Base-by-base conservation (phyloP, 495 filamentous ascomycete genomes). In the Penicillium daleae region DNA sequence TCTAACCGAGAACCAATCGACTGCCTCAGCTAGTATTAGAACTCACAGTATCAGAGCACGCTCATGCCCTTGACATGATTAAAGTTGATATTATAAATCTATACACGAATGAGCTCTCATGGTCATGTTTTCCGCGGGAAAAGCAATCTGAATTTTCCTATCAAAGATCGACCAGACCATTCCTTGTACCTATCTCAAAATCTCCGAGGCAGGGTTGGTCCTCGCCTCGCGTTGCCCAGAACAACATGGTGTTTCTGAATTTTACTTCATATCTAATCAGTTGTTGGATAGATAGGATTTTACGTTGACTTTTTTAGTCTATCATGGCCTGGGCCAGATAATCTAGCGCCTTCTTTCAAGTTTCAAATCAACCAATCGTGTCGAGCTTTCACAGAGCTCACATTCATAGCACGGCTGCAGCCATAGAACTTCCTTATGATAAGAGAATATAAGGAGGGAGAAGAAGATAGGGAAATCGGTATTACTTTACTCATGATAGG, bases 401-500 rank as follows among this genome's bases (percentile, higher is more conserved):
- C 40, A 44, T 44, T 44, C 40, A 44, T 44, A 44, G 40, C 40
- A 44, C 40, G 40, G 40, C 40, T 17, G 40, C 40, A 44, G 40
- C 40, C 40, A 44, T 44, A 44, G 40, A 44, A 44, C 40, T 44
- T 44, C 40, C 40, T 44, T 44, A 44, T 44, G 40, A 44, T 44
- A 44, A 44, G 40, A 44, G 19, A 44, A 44, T 44, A 44, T 44
- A 44, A 44, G 40, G 40, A 44, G 40, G 15, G 40, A 44, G 40
- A 44, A 44, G 40, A 44, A 44, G 40, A 44, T 44, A 44, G 40
- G 40, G 40, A 44, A 44, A 44, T 44, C 40, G 40, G 40, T 44
- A 44, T 44, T 44, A 44, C 40, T 44, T 44, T 44, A 44, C 40
- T 44, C 40, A 44, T 44, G 40, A 44, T 44, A 44, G 40, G 40